phyloP scores from a whole-genome alignment of 2,329 filamentous ascomycete species.

The Fusarium sulawesiense region DNA sequence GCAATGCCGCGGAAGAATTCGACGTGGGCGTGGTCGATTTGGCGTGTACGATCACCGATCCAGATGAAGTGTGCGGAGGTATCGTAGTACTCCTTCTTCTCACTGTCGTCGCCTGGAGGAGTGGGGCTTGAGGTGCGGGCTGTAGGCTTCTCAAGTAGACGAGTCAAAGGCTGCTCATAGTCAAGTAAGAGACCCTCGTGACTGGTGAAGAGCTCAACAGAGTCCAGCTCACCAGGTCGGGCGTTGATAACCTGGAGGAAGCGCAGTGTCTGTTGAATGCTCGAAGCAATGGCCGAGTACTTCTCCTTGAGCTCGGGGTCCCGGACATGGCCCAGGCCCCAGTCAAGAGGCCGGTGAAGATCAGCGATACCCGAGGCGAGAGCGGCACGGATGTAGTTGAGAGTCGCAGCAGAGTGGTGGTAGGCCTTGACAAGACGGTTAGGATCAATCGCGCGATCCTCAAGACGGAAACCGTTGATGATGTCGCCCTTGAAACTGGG shows the following conservation, averaged over 20 bases:
- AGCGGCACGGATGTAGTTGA: constrained; percentile 91
- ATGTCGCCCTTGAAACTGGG: constrained; percentile 96
- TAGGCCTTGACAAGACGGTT: constrained; percentile 88
- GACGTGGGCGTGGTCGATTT: constrained; percentile 92
- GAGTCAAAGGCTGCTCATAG: constrained; percentile 90
- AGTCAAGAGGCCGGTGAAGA: constrained; percentile 91
- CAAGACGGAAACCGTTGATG: constrained; percentile 84
- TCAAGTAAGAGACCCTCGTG: constrained; percentile 95
- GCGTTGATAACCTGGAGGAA: constrained; percentile 97
- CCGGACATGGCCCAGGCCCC: constrained; percentile 91
- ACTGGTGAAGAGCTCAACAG: constrained; percentile 93
- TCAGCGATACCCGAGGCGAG: constrained; percentile 91
- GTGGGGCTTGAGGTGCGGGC: constrained; percentile 54
- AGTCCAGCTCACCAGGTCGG: constrained; percentile 84
- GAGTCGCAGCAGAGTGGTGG: constrained; percentile 92
- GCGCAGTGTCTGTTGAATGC: constrained; percentile 88
- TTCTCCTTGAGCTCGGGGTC: constrained; percentile 85
- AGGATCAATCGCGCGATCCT: constrained; percentile 85
- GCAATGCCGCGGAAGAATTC: constrained; percentile 97
- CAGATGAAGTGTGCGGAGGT: constrained; percentile 97
- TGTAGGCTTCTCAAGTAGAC: constrained; percentile 74
- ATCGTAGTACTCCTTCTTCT: constrained; percentile 80
- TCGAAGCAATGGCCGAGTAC: constrained; percentile 85
- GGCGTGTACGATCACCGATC: constrained; percentile 96
- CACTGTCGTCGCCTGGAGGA: constrained; percentile 51